Evolutionary conservation across 306 rosid genomes (phyloP).

Genomic region (Abrus precatorius): DNA sequence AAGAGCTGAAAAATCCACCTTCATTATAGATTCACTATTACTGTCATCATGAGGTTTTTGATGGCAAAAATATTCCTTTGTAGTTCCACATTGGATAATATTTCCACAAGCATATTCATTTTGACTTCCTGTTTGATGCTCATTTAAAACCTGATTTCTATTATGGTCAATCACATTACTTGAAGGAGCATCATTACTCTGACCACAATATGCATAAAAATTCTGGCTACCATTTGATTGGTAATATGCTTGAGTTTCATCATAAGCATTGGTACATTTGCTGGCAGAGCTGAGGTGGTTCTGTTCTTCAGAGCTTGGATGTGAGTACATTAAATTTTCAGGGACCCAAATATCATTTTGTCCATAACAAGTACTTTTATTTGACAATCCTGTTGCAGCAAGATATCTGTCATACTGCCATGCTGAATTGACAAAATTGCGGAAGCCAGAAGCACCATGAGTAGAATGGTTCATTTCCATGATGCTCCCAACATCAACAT

Average conservation of each 20-base stretch:
- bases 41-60: slow-evolving; percentile 35
- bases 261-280: slow-evolving; percentile 42
- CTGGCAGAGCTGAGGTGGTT: slow-evolving; percentile 26
- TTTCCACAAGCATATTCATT: slow-evolving; percentile 20
- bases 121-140: slow-evolving; percentile 45
- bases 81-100: slow-evolving; percentile 25
- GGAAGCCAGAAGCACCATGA: slow-evolving; percentile 44
- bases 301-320: slow-evolving; percentile 34
- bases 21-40: slow-evolving; percentile 39
- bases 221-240: slow-evolving; percentile 43
- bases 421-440: slow-evolving; percentile 41
- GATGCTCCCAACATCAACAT: slow-evolving; percentile 41
- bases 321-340: neutral
- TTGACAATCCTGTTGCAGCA: slow-evolving; percentile 45
- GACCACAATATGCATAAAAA: slow-evolving; percentile 45
- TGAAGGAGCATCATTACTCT: slow-evolving; percentile 42
- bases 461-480: slow-evolving; percentile 23
- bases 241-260: slow-evolving; percentile 44
- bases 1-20: slow-evolving; percentile 36
- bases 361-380: slow-evolving; percentile 32
- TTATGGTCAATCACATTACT: slow-evolving; percentile 41
- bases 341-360: slow-evolving; percentile 42
- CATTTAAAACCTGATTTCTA: slow-evolving; percentile 43
- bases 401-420: slow-evolving; percentile 39
- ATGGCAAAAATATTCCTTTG: slow-evolving; percentile 32